Base-by-base conservation (phyloP, 805 yeast genomes). In the Deakozyma indianensis region DNA sequence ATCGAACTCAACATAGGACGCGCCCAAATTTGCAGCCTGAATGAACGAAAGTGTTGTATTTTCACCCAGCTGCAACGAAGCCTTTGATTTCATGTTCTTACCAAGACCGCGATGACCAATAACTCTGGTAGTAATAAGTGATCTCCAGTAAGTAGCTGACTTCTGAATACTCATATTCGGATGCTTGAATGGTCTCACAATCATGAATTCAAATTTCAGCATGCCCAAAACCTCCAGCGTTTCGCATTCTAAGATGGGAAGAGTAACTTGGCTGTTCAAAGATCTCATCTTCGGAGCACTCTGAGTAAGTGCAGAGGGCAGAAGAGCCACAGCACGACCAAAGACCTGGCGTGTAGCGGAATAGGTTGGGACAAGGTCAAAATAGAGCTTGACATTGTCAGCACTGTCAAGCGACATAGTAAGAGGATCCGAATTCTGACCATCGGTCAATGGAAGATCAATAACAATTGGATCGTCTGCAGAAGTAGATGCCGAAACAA, bases 41-140 rank as follows among this genome's bases (percentile, higher is more conserved):
- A 90, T 83, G 56, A 90, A 90, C 0, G 95, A 83, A 56, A 90
- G 96, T 20, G 90, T 82, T 0, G 97, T 90, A 60, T 90, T 90
- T 57, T 90, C 97, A 38, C 97, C 97, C 49, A 90, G 70, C 62
- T 90, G 97, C 56, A 90, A 70, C 2, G 95, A 83, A 50, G 76
- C 79, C 42, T 80, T 72, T 40, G 73, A 72, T 47, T 78, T 71
- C 44, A 74, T 71, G 63, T 90, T 90, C 67, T 87, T 88, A 53
- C 97, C 97, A 51, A 86, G 68, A 3, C 97, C 97, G 56, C 97
- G 75, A 62, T 90, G 97, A 1, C 97, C 97, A 63, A 90, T 90
- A 22, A 90, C 95, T 48, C 95, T 71, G 1, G 96, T 84, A 0
- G 90, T 75, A 3, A 83, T 87, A 45, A 86, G 67, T 14, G 92